Base-by-base conservation (phyloP, 345 rosid genomes). In the Eucalyptus lansdowneana region DNA sequence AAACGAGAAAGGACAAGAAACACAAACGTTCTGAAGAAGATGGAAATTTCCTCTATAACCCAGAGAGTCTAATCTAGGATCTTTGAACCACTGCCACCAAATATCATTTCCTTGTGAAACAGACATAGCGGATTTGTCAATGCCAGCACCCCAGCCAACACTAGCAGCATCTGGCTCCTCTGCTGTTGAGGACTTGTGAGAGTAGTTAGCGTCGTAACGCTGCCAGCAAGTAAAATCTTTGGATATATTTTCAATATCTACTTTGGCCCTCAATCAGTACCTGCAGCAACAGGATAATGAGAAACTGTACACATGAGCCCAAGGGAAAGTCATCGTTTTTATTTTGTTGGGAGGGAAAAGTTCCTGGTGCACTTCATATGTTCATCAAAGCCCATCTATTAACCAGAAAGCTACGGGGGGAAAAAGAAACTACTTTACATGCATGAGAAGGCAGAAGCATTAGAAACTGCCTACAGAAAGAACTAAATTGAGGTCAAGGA, bases 81-180 rank as follows among this genome's bases (percentile, higher is more conserved):
- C 99, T 89, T 91, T 92, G 89, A 96, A 94, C 99, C 99, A 96
- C 92, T 93, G 96, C 96, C 96, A 97, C 40, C 96, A 94, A 76
- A 27, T 86, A 80, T 91, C 93, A 89, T 54, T 92, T 89, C 97
- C 97, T 89, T 88, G 94, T 37, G 96, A 93, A 90, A 98, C 92
- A 17, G 95, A 92, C 90, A 91, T 86, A 87, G 92, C 95, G 56
- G 95, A 88, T 51, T 25, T 89, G 93, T 96, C 97, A 91, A 90
- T 90, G 7, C 91, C 94, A 89, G 91, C 89, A 8, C 96, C 99
- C 96, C 95, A 96, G 86, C 98, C 97, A 11, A 96, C 89, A 87
- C 95, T 93, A 25, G 95, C 95, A 50, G 96, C 94, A 83, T 93
- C 96, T 10, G 96, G 96, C 88, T 95, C 96, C 88, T 94, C 91